phyloP scores from a whole-genome alignment of 805 yeast genomes.

The Ogataea methanolica region DNA sequence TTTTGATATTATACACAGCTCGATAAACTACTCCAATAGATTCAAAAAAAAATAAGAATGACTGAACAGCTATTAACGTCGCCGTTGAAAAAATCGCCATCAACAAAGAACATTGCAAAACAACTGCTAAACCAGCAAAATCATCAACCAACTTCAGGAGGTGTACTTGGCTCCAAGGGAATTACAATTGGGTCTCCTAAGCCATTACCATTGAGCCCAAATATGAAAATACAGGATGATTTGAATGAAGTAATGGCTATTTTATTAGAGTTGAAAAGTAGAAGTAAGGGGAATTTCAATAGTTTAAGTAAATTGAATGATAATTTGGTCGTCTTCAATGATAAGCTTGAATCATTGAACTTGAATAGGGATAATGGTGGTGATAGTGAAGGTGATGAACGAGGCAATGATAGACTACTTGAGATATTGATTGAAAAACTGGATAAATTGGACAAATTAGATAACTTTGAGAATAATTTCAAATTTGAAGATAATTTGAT shows the following conservation, averaged over 20 bases:
- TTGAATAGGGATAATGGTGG: too few species aligned
- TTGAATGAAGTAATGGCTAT: conserved; percentile 13
- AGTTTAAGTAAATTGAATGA: conserved; percentile 18
- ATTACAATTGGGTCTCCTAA: conserved; percentile 11
- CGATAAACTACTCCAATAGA: not conserved
- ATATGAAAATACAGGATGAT: conserved; percentile 19
- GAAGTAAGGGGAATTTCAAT: conserved; percentile 17
- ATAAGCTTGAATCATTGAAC: conserved; percentile 3
- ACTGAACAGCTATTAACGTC: conserved; percentile 2
- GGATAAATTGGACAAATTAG: too few species aligned
- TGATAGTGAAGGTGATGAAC: not conserved
- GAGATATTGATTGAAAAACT: too few species aligned
- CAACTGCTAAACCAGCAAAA: conserved; percentile 7
- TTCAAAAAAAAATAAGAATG: not conserved
- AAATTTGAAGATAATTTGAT: too few species aligned
- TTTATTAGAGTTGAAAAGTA: conserved; percentile 16
- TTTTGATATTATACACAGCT: not conserved
- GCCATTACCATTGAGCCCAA: conserved; percentile 19
- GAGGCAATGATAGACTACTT: not conserved
- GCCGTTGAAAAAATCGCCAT: conserved; percentile 19
- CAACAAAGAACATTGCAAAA: conserved; percentile 16
- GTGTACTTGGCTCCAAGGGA: not conserved
- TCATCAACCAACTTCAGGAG: conserved; percentile 6
- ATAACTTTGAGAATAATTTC: too few species aligned
- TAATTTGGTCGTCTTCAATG: conserved; percentile 15